Conservation (phyloP, 176 grass and related monocot genomes). For the Hyparrhenia diplandra region DNA sequence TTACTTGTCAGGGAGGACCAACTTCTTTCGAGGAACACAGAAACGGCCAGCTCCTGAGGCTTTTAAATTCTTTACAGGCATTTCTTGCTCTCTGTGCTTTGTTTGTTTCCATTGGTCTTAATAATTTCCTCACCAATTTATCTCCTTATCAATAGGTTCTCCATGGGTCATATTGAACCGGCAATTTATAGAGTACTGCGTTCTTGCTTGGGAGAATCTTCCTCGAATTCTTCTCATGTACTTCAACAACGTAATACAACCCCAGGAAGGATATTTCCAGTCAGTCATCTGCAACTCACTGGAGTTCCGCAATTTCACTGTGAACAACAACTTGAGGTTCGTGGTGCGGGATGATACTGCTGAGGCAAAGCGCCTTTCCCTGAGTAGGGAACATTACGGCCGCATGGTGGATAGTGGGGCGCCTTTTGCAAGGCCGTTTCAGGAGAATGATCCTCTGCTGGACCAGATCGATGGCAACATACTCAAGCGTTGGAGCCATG, state of each 20-base stretch:
- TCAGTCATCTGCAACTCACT: constrained; percentile 80
- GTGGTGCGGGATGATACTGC: constrained; percentile 54
- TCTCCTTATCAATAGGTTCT: constrained; percentile 49
- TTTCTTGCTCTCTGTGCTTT: constrained; percentile 30
- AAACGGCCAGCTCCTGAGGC: constrained; percentile 71
- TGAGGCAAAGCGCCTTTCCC: constrained; percentile 51
- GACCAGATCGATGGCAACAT: constrained; percentile 67
- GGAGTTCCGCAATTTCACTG: constrained; percentile 66
- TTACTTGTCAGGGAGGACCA: constrained; percentile 84
- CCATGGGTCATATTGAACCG: constrained; percentile 77
- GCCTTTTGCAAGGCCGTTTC: constrained; percentile 85
- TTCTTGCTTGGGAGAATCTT: constrained; percentile 86
- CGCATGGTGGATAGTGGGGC: constrained; percentile 60
- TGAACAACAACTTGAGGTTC: constrained; percentile 77
- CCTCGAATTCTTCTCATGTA: constrained; percentile 83
- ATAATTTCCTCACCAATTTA: constrained; percentile 20
- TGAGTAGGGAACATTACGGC: constrained; percentile 48
- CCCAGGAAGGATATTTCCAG: constrained; percentile 90
- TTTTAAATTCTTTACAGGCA: constrained; percentile 96
- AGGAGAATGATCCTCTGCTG: constrained; percentile 45
- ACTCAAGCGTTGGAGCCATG: constrained; percentile 38
- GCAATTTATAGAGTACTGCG: constrained; percentile 74
- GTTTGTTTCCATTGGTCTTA: constrained; percentile 7
- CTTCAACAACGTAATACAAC: constrained; percentile 74
- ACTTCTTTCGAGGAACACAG: constrained; percentile 74